A percentile compares a stretch with the other conserved stretches of the same genome.
Conservation (phyloP, 2,329 filamentous ascomycete species). For the Fusarium solani-melongenae region DNA sequence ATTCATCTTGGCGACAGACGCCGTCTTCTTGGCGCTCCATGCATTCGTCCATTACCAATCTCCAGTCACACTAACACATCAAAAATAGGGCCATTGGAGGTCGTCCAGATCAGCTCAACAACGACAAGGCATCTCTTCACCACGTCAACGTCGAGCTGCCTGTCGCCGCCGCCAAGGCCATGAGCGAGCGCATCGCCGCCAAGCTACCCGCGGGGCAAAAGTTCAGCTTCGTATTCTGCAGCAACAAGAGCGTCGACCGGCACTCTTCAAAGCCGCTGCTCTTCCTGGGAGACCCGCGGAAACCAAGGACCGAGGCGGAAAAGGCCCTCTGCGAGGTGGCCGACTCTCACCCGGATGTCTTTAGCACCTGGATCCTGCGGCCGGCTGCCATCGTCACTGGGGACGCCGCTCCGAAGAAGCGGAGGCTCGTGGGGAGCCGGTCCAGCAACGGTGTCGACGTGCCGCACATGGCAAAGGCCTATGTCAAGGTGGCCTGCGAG, state of each 20-base stretch:
- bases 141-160: constrained; percentile 71
- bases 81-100: constrained; percentile 53
- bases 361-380: constrained; percentile 52
- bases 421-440: constrained; percentile 44
- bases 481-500: constrained; percentile 51
- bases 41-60: not conserved
- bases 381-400: constrained; percentile 48
- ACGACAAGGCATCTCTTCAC: constrained; percentile 55
- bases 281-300: constrained; percentile 52
- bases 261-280: constrained; percentile 49
- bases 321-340: constrained; percentile 53
- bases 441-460: constrained; percentile 48
- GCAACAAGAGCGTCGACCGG: constrained; percentile 49
- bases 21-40: not conserved
- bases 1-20: not conserved
- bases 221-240: constrained; percentile 58
- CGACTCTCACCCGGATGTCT: constrained; percentile 45
- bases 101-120: constrained; percentile 58
- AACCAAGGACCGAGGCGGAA: constrained; percentile 54
- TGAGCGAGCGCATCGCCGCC: constrained; percentile 51
- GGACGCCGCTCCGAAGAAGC: constrained; percentile 39
- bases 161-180: constrained; percentile 67
- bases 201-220: constrained; percentile 45
- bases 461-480: constrained; percentile 49
- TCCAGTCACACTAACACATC: not conserved